phyloP scores from a whole-genome alignment of 176 grass and related monocot species.

The Musa acuminata region DNA sequence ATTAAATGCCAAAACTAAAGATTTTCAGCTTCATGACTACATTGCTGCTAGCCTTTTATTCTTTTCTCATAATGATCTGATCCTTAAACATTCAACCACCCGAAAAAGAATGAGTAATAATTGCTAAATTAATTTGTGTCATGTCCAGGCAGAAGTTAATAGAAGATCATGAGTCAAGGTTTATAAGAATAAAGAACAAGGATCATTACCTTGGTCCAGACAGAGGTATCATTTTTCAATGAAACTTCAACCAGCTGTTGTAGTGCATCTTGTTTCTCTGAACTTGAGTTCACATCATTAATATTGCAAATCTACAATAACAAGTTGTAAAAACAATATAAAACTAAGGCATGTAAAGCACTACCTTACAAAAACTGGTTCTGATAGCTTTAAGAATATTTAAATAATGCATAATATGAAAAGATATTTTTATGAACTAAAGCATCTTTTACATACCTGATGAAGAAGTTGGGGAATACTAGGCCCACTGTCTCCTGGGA shows the following conservation, averaged over 20 bases:
- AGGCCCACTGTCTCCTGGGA: slow-evolving; percentile 43
- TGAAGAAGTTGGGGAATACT: slow-evolving; percentile 93
- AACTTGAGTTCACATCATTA: slow-evolving; percentile 55
- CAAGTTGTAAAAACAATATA: too few species aligned
- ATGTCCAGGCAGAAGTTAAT: neutral
- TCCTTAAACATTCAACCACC: neutral
- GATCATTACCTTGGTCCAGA: slow-evolving; percentile 80
- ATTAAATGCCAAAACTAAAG: too few species aligned
- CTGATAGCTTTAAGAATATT: neutral
- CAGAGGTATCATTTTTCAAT: slow-evolving; percentile 45
- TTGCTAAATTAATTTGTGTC: neutral
- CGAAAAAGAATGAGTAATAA: neutral
- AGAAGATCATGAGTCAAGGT: neutral
- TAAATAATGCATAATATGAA: neutral
- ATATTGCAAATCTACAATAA: slow-evolving; percentile 53
- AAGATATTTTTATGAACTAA: neutral
- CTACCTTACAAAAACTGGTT: neutral
- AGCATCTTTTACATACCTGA: slow-evolving; percentile 40
- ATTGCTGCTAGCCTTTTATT: neutral
- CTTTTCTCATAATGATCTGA: neutral
- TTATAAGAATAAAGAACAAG: neutral
- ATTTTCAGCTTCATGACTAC: neutral
- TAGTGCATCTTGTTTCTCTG: slow-evolving; percentile 59
- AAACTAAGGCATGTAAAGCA: too few species aligned
- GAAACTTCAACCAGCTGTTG: slow-evolving; percentile 84